Evolutionary conservation across 1,284 basidiomycete species (phyloP).

Genomic region (Tilletia indica): DNA sequence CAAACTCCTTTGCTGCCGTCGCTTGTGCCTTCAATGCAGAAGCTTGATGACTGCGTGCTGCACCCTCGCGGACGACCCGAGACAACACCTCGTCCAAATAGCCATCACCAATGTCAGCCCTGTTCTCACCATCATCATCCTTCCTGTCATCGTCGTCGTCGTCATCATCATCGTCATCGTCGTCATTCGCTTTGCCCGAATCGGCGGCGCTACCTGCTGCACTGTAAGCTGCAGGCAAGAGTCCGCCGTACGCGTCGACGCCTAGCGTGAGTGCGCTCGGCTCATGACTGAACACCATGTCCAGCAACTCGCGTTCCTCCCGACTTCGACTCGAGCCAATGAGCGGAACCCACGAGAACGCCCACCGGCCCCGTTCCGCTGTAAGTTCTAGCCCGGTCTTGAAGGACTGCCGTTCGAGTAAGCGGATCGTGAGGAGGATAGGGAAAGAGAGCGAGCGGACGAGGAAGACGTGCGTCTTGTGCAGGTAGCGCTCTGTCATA

Average conservation of each 20-base stretch:
- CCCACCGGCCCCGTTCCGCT: conserved; percentile 33
- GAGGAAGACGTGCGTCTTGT: conserved; percentile 63
- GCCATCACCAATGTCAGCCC: background rate
- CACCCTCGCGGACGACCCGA: conserved; percentile 27
- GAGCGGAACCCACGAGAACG: conserved; percentile 28
- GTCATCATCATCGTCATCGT: conserved; percentile 20
- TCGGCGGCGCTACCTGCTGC: background rate
- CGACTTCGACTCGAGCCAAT: conserved; percentile 19
- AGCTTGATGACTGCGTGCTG: background rate
- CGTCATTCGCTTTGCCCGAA: background rate
- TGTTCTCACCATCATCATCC: conserved; percentile 24
- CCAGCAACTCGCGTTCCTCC: conserved; percentile 14
- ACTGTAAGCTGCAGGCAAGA: background rate
- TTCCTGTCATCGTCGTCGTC: conserved; percentile 20
- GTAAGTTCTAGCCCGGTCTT: conserved; percentile 38
- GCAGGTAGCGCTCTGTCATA: conserved; percentile 55
- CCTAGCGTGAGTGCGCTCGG: background rate
- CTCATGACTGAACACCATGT: conserved; percentile 4
- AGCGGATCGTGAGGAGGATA: conserved; percentile 73
- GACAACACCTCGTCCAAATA: conserved; percentile 33
- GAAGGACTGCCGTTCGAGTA: conserved; percentile 72
- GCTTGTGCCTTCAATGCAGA: background rate
- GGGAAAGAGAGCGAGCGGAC: conserved; percentile 77
- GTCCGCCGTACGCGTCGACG: background rate
- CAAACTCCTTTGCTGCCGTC: background rate